Percentiles rank a stretch among this genome's conserved stretches.
These are phyloP conservation scores for Mortierella sp. DNA, from an alignment of 371 early-diverging fungal genomes.

Conservation along the genomic window DNA sequence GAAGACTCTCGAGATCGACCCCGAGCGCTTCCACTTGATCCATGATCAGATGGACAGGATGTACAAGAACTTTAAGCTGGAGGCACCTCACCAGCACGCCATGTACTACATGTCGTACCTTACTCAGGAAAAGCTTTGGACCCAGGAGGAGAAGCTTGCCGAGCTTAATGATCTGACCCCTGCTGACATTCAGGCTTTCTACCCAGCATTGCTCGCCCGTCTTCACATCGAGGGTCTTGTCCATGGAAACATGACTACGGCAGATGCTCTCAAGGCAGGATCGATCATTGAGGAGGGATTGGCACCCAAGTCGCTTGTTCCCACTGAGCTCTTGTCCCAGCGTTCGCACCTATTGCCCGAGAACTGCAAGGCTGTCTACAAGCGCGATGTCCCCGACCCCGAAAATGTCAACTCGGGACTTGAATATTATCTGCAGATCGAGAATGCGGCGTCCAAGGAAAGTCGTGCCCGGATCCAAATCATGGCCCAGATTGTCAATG, in stretches of 20 bases:
- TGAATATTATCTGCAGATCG: constrained; percentile 81
- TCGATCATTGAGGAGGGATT: constrained; percentile 66
- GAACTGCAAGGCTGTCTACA: constrained; percentile 73
- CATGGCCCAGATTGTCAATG: constrained; percentile 82
- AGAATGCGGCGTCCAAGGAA: constrained; percentile 65
- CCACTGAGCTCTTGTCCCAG: constrained; percentile 68
- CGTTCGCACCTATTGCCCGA: constrained; percentile 79
- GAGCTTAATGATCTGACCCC: constrained; percentile 72
- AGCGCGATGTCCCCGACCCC: constrained; percentile 76
- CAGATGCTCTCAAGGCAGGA: constrained; percentile 74
- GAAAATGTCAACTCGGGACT: constrained; percentile 91
- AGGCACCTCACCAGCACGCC: constrained; percentile 85
- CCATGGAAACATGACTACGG: constrained; percentile 84
- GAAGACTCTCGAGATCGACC: constrained; percentile 72
- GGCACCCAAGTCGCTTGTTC: constrained; percentile 72
- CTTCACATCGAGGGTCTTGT: constrained; percentile 85
- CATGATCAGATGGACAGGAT: constrained; percentile 79
- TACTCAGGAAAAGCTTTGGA: constrained; percentile 87
- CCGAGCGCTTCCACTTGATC: constrained; percentile 79
- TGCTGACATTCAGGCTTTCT: constrained; percentile 81
- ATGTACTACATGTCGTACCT: constrained; percentile 81
- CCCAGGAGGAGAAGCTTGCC: constrained; percentile 82
- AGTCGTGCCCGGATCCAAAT: constrained; percentile 79
- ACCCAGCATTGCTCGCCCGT: constrained; percentile 75
- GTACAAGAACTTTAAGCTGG: constrained; percentile 79